Conservation (phyloP, 371 early-diverging fungal genomes). For the Lichtheimia ramosa region DNA sequence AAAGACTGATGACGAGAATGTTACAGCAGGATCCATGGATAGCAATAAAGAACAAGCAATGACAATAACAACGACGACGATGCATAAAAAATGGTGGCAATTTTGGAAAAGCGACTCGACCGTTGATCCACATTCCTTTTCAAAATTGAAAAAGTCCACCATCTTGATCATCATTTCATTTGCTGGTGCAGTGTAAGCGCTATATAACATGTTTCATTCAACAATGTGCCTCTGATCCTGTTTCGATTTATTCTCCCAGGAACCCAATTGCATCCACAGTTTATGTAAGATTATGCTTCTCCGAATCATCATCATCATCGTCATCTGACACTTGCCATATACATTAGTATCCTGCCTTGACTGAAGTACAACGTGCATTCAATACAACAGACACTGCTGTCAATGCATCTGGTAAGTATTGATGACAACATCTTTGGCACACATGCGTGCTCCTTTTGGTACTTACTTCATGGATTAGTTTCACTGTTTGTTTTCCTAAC, state of each 20-base stretch:
- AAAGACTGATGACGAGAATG: not conserved
- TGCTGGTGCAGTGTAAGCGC: slow-evolving; percentile 24
- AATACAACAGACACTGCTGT: slow-evolving; percentile 24
- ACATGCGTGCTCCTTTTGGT: not conserved
- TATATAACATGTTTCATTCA: no score
- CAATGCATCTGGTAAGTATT: slow-evolving; percentile 25
- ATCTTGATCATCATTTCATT: slow-evolving; percentile 20
- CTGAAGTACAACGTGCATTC: slow-evolving; percentile 19
- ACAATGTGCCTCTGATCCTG: not conserved
- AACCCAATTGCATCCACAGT: slow-evolving; percentile 28
- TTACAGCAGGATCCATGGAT: not conserved
- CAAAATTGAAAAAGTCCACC: slow-evolving; percentile 11
- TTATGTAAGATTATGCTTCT: slow-evolving; percentile 17
- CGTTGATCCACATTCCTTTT: slow-evolving; percentile 17
- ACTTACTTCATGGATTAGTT: slow-evolving; percentile 9
- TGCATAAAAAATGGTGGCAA: slow-evolving; percentile 6
- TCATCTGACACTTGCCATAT: not conserved
- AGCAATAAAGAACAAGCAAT: not conserved
- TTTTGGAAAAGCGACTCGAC: slow-evolving; percentile 6
- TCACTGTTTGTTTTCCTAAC: slow-evolving; percentile 24
- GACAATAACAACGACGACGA: slow-evolving; percentile 3
- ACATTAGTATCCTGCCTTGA: slow-evolving; percentile 23
- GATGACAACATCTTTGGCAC: not conserved
- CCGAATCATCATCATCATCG: not conserved
- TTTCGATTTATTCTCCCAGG: slow-evolving; percentile 3